These are phyloP conservation scores for Nothophaeocryptopus gaeumannii DNA, from an alignment of 2,329 filamentous ascomycete species.

Conservation along the genomic window DNA sequence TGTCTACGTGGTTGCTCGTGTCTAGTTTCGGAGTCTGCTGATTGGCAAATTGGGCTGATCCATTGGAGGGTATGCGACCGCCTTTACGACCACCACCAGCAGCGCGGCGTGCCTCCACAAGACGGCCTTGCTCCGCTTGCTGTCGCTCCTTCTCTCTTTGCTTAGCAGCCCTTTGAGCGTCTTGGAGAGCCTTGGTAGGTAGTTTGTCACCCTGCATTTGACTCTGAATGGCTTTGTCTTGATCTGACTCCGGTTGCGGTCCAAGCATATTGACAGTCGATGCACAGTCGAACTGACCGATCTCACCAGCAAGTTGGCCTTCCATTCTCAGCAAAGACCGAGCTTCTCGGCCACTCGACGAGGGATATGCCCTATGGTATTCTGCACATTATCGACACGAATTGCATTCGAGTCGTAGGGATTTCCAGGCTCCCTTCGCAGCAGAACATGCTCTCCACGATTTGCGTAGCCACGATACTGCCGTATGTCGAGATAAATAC, in stretches of 20 bases:
- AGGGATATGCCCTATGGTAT: constrained; percentile 72
- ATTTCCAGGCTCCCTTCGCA: constrained; percentile 66
- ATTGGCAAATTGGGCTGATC: constrained; percentile 16
- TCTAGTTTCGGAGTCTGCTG: too few relatives aligned
- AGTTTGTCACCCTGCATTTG: constrained; percentile 65
- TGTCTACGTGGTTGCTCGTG: constrained; percentile 40
- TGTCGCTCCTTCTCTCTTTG: constrained; percentile 23
- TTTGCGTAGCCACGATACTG: constrained; percentile 49
- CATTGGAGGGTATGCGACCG: too few relatives aligned
- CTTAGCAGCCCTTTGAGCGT: constrained; percentile 36
- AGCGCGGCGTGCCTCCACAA: constrained; percentile 28
- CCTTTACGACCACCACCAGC: constrained; percentile 22
- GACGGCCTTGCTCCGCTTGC: constrained; percentile 17
- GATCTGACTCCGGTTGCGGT: constrained; percentile 38
- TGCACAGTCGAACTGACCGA: constrained; percentile 69
- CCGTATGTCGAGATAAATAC: too few relatives aligned
- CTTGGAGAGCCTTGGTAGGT: constrained; percentile 48
- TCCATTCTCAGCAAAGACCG: constrained; percentile 64
- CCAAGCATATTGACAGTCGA: constrained; percentile 68
- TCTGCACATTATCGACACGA: constrained; percentile 71
- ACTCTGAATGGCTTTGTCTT: constrained; percentile 54
- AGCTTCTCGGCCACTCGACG: constrained; percentile 66
- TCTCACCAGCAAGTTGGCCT: constrained; percentile 64
- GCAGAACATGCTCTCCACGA: constrained; percentile 60
- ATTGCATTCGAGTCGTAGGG: constrained; percentile 69